Conservation (phyloP, 2,329 filamentous ascomycete genomes). For the Pestalotiopsis sp. region DNA sequence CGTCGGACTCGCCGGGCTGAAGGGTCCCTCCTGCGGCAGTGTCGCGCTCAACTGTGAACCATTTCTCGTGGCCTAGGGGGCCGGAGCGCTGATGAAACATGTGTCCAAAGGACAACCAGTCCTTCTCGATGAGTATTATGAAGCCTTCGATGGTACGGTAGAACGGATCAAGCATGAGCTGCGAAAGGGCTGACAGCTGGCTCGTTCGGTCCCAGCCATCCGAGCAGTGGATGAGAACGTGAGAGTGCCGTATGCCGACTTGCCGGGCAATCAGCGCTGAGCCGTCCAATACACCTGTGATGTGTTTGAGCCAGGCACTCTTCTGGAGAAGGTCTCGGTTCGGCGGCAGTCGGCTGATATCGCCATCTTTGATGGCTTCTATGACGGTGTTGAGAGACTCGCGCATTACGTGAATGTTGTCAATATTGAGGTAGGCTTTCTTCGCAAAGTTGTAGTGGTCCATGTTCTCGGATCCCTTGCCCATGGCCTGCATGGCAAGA, state of each 20-base stretch:
- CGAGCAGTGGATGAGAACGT: slow-evolving; percentile 96
- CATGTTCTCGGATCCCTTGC: slow-evolving; percentile 96
- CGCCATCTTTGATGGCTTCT: slow-evolving; percentile 89
- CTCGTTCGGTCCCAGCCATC: slow-evolving; percentile 98
- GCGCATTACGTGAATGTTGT: slow-evolving; percentile 98
- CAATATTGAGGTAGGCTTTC: slow-evolving; percentile 92
- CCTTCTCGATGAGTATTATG: slow-evolving; percentile 92
- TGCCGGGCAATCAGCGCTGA: slow-evolving; percentile 82
- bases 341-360: slow-evolving; percentile 80
- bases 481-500: slow-evolving; percentile 89
- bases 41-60: slow-evolving; percentile 89
- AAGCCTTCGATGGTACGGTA: slow-evolving; percentile 94
- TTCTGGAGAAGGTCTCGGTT: slow-evolving; percentile 79
- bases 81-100: slow-evolving; percentile 96
- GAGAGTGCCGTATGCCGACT: slow-evolving; percentile 88
- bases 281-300: slow-evolving; percentile 80
- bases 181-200: slow-evolving; percentile 87
- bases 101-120: slow-evolving; percentile 97
- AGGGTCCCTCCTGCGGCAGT: slow-evolving; percentile 66
- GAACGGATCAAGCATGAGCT: slow-evolving; percentile 94
- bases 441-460: slow-evolving; percentile 91
- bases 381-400: slow-evolving; percentile 86
- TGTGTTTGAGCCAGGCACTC: slow-evolving; percentile 91
- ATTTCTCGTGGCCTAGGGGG: slow-evolving; percentile 86
- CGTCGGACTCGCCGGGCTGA: slow-evolving; percentile 63